phyloP scores from a whole-genome alignment of 2,329 filamentous ascomycete genomes.

The Venturia nashicola region DNA sequence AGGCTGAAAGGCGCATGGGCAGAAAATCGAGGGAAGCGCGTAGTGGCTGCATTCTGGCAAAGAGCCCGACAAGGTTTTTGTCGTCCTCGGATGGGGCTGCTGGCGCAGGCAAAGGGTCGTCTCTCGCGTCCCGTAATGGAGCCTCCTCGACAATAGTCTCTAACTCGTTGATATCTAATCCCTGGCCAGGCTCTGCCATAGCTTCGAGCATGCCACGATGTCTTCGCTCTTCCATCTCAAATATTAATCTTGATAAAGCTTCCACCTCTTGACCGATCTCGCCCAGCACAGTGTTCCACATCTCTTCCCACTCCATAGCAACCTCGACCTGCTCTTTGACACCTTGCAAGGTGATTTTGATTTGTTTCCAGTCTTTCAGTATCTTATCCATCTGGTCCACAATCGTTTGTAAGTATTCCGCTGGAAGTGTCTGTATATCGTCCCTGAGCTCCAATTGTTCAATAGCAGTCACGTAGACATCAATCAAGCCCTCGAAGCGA shows the following conservation, averaged over 20 bases:
- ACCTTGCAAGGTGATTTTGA: constrained; percentile 61
- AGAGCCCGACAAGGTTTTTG: constrained; percentile 75
- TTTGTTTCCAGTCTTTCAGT: constrained; percentile 70
- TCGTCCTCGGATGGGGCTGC: constrained; percentile 57
- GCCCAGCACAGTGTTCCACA: constrained; percentile 87
- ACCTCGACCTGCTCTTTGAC: constrained; percentile 89
- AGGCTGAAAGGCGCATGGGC: constrained; percentile 84
- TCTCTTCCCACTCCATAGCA: constrained; percentile 97
- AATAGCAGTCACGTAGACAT: constrained; percentile 88
- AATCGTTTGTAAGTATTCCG: constrained; percentile 59
- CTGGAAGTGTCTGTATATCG: constrained; percentile 61
- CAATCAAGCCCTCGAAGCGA: constrained; percentile 79
- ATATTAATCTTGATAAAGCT: constrained; percentile 66
- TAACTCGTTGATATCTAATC: constrained; percentile 72
- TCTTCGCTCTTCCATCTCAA: constrained; percentile 94
- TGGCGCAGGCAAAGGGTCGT: constrained; percentile 44
- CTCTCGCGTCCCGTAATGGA: constrained; percentile 41
- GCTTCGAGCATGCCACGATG: constrained; percentile 67
- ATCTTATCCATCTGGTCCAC: constrained; percentile 86
- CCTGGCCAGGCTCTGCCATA: constrained; percentile 36
- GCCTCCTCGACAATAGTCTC: constrained; percentile 90
- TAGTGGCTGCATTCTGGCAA: constrained; percentile 89
- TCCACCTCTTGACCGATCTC: constrained; percentile 88
- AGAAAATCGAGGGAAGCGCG: constrained; percentile 89
- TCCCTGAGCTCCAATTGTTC: constrained; percentile 71